These are phyloP conservation scores for Metschnikowia lachancei DNA, from an alignment of 805 yeast species.

Conservation along the genomic window DNA sequence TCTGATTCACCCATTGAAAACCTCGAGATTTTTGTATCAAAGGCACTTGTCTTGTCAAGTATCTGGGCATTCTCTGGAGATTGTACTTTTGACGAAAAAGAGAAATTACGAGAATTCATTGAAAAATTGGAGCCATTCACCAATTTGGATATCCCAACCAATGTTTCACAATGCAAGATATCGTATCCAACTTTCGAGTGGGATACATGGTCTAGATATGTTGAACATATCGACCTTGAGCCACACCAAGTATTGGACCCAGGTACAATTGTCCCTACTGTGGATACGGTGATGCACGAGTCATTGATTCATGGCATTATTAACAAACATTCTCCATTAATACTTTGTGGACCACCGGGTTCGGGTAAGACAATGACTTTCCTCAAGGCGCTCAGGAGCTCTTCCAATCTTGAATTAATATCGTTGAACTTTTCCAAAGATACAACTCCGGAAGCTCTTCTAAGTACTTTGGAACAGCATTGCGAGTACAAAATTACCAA, in stretches of 20 bases:
- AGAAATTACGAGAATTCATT: constrained; percentile 33
- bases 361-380: constrained; percentile 95
- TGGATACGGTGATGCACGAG: constrained; percentile 73
- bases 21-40: constrained; percentile 27
- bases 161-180: constrained; percentile 43
- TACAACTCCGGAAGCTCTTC: constrained; percentile 58
- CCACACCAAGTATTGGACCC: constrained; percentile 60
- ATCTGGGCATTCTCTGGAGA: constrained; percentile 72
- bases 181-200: constrained; percentile 47
- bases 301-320: constrained; percentile 54
- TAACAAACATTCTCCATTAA: constrained; percentile 53
- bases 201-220: constrained; percentile 38
- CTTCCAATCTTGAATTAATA: constrained; percentile 56
- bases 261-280: constrained; percentile 69
- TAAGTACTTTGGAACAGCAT: constrained; percentile 67
- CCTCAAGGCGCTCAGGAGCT: constrained; percentile 59
- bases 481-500: constrained; percentile 58
- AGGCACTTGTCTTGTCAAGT: constrained; percentile 37
- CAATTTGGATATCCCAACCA: constrained; percentile 10
- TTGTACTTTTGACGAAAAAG: constrained; percentile 37
- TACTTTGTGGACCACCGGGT: constrained; percentile 95
- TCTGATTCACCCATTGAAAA: constrained; percentile 22
- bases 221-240: constrained; percentile 48
- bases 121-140: constrained; percentile 19
- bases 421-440: constrained; percentile 83